Percentiles rank a stretch among this genome's conserved stretches.
Evolutionary conservation across 768 basidiomycete species (phyloP).

Genomic region (Boletus fagicola): DNA sequence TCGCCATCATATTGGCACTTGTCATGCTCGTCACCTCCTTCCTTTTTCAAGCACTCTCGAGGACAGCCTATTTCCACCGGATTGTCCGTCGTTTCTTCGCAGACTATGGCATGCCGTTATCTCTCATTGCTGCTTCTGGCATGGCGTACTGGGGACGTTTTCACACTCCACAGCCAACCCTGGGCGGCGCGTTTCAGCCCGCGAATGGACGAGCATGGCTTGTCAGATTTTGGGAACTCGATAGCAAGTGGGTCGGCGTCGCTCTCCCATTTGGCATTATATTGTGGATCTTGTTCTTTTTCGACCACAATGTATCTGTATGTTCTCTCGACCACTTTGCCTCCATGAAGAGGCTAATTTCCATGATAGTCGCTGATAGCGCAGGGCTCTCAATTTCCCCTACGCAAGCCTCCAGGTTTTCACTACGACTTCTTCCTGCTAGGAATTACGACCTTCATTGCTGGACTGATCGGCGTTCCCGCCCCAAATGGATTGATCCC

Average conservation of each 20-base stretch:
- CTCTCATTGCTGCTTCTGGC: constrained; percentile 69
- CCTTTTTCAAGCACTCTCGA: constrained; percentile 66
- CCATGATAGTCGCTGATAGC: constrained; percentile 78
- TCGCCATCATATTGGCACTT: constrained; percentile 70
- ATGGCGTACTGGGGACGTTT: constrained; percentile 89
- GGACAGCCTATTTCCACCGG: constrained; percentile 66
- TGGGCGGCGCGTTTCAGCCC: constrained; percentile 65
- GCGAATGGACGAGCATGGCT: constrained; percentile 78
- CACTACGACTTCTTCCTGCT: constrained; percentile 90
- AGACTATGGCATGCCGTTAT: constrained; percentile 91
- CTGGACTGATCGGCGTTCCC: constrained; percentile 81
- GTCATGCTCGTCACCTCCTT: constrained; percentile 76
- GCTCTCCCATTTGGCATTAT: constrained; percentile 87
- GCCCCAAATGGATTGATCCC: constrained; percentile 86
- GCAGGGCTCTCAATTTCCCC: constrained; percentile 83
- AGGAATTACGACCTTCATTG: constrained; percentile 85
- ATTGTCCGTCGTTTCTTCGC: constrained; percentile 72
- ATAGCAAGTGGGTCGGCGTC: constrained; percentile 85
- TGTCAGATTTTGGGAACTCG: constrained; percentile 84
- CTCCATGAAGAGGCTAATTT: background rate
- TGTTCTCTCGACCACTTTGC: constrained; percentile 5
- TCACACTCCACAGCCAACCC: constrained; percentile 49
- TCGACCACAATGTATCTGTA: constrained; percentile 92
- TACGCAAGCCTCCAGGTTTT: constrained; percentile 87
- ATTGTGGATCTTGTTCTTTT: constrained; percentile 91